Evolutionary conservation across 1,139 yeast genomes (phyloP).

Genomic region (Candida gigantensis): DNA sequence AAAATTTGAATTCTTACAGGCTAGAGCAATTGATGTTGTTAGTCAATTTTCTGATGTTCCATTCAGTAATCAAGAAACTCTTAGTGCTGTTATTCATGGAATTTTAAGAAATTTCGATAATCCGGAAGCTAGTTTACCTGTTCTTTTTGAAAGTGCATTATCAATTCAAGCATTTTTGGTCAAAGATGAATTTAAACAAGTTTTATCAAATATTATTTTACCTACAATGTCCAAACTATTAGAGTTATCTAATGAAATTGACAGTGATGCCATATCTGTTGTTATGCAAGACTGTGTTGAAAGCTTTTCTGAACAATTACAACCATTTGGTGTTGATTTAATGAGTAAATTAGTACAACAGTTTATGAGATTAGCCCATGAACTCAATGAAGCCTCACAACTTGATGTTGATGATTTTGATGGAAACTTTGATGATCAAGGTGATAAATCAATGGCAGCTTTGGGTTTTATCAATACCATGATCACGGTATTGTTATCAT

Average conservation of each 20-base stretch:
- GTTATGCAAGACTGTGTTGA: constrained; percentile 98
- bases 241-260: constrained; percentile 76
- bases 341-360: constrained; percentile 81
- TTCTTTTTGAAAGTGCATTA: constrained; percentile 79
- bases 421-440: constrained; percentile 49
- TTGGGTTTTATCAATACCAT: constrained; percentile 84
- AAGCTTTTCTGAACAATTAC: constrained; percentile 79
- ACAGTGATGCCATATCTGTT: constrained; percentile 81
- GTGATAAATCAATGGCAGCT: constrained; percentile 87
- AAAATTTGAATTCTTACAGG: constrained; percentile 70
- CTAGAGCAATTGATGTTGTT: constrained; percentile 80
- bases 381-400: constrained; percentile 62
- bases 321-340: constrained; percentile 90
- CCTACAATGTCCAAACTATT: constrained; percentile 82
- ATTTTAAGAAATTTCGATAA: constrained; percentile 58
- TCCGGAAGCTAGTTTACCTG: constrained; percentile 60
- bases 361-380: constrained; percentile 71
- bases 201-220: constrained; percentile 67
- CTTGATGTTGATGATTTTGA: constrained; percentile 48
- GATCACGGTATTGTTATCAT: constrained; percentile 81
- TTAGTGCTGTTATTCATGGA: constrained; percentile 64
- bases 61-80: constrained; percentile 49
- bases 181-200: constrained; percentile 65
- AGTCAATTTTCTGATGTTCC: constrained; percentile 68
- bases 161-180: constrained; percentile 80